A percentile compares a stretch with the other conserved stretches of the same genome.
These are phyloP conservation scores for Oryza officinalis DNA, from an alignment of 176 grass and related monocot genomes.

Conservation along the genomic window DNA sequence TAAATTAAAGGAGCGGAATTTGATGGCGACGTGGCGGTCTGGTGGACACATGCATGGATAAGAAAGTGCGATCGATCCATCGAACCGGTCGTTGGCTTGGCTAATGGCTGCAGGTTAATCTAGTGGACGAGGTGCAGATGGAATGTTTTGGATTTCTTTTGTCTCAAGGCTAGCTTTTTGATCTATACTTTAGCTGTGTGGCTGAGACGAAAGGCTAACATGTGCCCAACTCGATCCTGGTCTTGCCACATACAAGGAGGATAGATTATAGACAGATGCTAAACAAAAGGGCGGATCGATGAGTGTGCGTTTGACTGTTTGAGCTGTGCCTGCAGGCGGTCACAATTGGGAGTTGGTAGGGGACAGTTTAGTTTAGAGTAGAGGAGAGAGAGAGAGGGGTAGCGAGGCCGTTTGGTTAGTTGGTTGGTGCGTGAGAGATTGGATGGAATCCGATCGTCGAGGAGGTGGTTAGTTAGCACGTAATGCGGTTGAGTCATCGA, in stretches of 20 bases:
- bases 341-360: too few relatives aligned
- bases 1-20: not conserved
- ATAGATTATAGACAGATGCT: not conserved
- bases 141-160: slow-evolving; percentile 9
- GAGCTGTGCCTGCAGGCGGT: not conserved
- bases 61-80: not conserved
- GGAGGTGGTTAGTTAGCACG: not conserved
- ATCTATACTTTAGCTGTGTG: not conserved
- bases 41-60: not conserved
- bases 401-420: not conserved
- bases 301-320: too few relatives aligned
- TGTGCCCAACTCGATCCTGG: not conserved
- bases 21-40: not conserved
- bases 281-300: too few relatives aligned
- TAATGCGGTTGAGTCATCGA: slow-evolving; percentile 1
- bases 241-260: not conserved
- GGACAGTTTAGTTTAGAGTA: not conserved
- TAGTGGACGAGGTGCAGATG: slow-evolving; percentile 6
- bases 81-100: not conserved
- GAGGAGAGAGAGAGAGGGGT: too few relatives aligned
- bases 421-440: not conserved
- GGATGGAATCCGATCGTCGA: slow-evolving; percentile 8
- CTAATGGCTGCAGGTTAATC: not conserved
- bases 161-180: not conserved
- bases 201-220: not conserved